Evolutionary conservation across 495 filamentous ascomycete species (phyloP).

Genomic region (Durotheca rogersii): DNA sequence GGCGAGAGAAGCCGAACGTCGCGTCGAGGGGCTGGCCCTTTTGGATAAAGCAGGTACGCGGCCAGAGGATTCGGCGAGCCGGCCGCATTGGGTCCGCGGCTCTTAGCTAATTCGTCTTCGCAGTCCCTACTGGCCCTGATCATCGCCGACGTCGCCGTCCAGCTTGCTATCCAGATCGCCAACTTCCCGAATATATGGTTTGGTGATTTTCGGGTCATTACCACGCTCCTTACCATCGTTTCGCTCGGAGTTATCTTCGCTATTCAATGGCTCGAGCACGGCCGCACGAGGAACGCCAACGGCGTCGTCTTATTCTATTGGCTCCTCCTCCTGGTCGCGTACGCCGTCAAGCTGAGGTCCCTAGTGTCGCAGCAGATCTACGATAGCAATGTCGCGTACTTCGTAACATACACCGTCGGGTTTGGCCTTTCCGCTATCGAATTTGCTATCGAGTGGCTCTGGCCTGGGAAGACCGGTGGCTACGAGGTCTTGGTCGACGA

Average conservation of each 20-base stretch:
- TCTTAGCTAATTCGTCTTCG: slow-evolving; percentile 27
- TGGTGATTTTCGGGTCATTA: slow-evolving; percentile 89
- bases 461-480: slow-evolving; percentile 79
- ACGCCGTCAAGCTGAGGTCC: slow-evolving; percentile 84
- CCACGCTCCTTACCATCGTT: slow-evolving; percentile 70
- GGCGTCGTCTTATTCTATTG: slow-evolving; percentile 96
- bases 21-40: slow-evolving; percentile 92
- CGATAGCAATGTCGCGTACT: slow-evolving; percentile 66
- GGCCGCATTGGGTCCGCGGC: not conserved
- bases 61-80: not conserved
- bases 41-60: slow-evolving; percentile 80
- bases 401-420: slow-evolving; percentile 72
- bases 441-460: slow-evolving; percentile 84
- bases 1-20: slow-evolving; percentile 60
- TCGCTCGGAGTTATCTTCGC: slow-evolving; percentile 77
- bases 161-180: slow-evolving; percentile 76
- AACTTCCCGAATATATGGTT: slow-evolving; percentile 68
- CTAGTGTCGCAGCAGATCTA: slow-evolving; percentile 76
- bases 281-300: slow-evolving; percentile 83
- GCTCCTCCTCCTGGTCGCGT: slow-evolving; percentile 81
- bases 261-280: slow-evolving; percentile 93
- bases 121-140: slow-evolving; percentile 71
- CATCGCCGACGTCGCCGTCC: slow-evolving; percentile 64
- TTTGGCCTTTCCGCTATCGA: slow-evolving; percentile 71
- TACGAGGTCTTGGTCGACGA: slow-evolving; percentile 82